These are phyloP conservation scores for Pythium folliculosum DNA, from an alignment of 352 stramenopile species.

Conservation along the genomic window DNA sequence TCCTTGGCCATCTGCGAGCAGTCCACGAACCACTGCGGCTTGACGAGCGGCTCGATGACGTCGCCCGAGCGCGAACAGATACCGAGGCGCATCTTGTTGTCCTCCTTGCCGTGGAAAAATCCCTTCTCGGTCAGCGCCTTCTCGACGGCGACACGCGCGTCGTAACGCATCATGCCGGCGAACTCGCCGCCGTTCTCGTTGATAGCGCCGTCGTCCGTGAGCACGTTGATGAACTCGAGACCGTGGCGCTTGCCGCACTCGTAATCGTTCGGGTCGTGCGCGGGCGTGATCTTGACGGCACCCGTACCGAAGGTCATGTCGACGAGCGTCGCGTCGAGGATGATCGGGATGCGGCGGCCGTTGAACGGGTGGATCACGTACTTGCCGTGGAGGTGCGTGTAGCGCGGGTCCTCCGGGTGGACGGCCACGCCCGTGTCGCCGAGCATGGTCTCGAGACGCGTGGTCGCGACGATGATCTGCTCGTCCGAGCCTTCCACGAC, in stretches of 20 bases:
- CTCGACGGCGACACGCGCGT: slow-evolving; percentile 84
- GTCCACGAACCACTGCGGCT: slow-evolving; percentile 98
- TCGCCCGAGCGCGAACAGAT: slow-evolving; percentile 98
- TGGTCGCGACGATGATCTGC: slow-evolving; percentile 88
- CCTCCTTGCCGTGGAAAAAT: slow-evolving; percentile 95
- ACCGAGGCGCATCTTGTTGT: slow-evolving; percentile 98
- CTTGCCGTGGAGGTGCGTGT: slow-evolving; percentile 99
- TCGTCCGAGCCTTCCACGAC: slow-evolving; percentile 90
- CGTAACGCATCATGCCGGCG: slow-evolving; percentile 87
- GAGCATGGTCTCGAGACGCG: slow-evolving; percentile 99
- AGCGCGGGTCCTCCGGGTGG: slow-evolving; percentile 98
- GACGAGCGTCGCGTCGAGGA: slow-evolving; percentile 95
- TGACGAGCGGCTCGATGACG: slow-evolving; percentile 99
- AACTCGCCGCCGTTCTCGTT: slow-evolving; percentile 92
- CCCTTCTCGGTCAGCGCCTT: slow-evolving; percentile 94
- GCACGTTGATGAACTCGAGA: slow-evolving; percentile 98
- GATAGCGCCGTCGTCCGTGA: slow-evolving; percentile 97
- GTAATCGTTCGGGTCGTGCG: slow-evolving; percentile 99
- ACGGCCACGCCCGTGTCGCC: slow-evolving; percentile 98
- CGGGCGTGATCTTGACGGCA: slow-evolving; percentile 99
- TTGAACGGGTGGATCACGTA: slow-evolving; percentile 98
- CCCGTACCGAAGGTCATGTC: slow-evolving; percentile 99
- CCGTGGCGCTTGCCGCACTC: slow-evolving; percentile 96
- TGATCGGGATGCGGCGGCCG: slow-evolving; percentile 95
- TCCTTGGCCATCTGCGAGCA: slow-evolving; percentile 87